Base-by-base conservation (phyloP, 176 grass and related monocot species). In the Zea luxurians region DNA sequence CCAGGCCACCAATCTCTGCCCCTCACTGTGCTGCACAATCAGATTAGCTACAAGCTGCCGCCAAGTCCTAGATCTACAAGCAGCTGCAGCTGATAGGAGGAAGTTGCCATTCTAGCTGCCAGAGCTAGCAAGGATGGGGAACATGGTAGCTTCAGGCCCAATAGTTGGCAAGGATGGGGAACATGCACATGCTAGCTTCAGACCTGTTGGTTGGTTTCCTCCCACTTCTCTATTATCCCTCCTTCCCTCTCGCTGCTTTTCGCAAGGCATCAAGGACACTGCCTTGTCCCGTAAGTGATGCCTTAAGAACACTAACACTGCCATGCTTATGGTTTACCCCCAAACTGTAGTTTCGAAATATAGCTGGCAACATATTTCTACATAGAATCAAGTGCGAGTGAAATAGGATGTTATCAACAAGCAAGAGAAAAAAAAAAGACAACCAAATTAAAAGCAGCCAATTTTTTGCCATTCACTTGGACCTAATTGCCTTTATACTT, bases 341-440 rank as follows among this genome's bases (percentile, higher is more conserved):
- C 8, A 17, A 68, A 44, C 1, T 46, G 34, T 4, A 59, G 4
- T 46, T 12, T 36, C 7, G 38, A 61, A 71, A 80, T 5, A 61
- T 61, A 48, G 21, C 17, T 73, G 37, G 15, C 2, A 69, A 61
- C 27, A 81, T 6, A 4, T 17, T 21, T 78, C 37, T 54, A 38
- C 17, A 38, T 48, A 71, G 21, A 48, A 61, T 16, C 10, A 37
- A 46, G 11, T 43, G 34, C 21, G 37, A 20, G 37, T 71, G 9
- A 80, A 74, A 3, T 66, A 55, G 70, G 21, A 65, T n/a, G 1
- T 70, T 62, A 61, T 2, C 68, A 82, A 52, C 13, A 64, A 27
- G 7, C 13, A 47, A 60, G 37, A n/a, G 47, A 73, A 34, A 53
- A 49, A 73, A 49, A 73, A 42, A 53, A 38, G 5, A 48, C 37